Percentiles rank a stretch among this genome's conserved stretches.
Evolutionary conservation across 345 rosid species (phyloP).

Genomic region (Chamaenerion angustifolium): DNA sequence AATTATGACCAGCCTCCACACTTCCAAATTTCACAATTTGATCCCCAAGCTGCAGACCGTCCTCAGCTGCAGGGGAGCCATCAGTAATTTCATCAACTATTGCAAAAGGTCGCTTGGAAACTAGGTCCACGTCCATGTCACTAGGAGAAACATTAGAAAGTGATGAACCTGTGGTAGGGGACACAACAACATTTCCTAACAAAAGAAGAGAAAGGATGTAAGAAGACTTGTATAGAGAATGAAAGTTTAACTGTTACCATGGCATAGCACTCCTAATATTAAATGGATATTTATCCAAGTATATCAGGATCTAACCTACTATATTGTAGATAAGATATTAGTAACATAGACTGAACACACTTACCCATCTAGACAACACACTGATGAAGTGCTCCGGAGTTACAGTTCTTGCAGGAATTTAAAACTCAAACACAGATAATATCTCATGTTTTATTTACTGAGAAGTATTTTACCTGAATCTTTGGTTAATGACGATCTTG

Average conservation of each 20-base stretch:
- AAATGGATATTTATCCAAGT: too few species aligned
- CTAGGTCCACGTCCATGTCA: conserved; percentile 41
- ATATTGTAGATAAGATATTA: too few species aligned
- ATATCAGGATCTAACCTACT: too few species aligned
- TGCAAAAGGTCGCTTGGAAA: conserved; percentile 53
- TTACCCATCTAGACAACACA: too few species aligned
- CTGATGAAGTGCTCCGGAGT: too few species aligned
- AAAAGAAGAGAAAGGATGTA: too few species aligned
- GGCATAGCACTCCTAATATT: too few species aligned
- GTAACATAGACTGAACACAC: too few species aligned
- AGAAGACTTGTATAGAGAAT: too few species aligned
- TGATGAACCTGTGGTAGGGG: background rate
- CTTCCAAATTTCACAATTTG: conserved; percentile 74
- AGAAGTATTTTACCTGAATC: conserved; percentile 39
- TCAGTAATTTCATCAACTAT: conserved; percentile 83
- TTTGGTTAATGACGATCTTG: conserved; percentile 17
- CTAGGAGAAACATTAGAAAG: conserved; percentile 13
- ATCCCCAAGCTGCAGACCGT: conserved; percentile 93
- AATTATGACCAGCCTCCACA: conserved; percentile 60
- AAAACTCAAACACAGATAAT: background rate
- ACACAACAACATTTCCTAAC: conserved; percentile 7
- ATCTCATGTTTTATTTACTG: background rate
- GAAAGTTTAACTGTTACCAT: too few species aligned
- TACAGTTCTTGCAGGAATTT: too few species aligned
- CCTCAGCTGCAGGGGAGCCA: conserved; percentile 88